Base-by-base conservation (phyloP, 768 basidiomycete species). In the Psilocybe azurescens region DNA sequence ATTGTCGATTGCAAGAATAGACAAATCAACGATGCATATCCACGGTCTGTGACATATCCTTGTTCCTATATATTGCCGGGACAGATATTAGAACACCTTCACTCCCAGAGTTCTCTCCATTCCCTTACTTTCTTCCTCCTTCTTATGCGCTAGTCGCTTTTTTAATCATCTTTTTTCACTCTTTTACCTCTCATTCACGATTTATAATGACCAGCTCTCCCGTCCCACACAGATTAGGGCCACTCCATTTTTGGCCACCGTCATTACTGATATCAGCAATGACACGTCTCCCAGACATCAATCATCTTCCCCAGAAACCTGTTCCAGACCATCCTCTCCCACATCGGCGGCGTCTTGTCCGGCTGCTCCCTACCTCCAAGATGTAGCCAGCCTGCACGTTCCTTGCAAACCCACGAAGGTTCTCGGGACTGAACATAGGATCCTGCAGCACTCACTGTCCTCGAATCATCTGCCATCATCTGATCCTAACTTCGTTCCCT, bases 241-340 rank as follows among this genome's bases (percentile, higher is more conserved):
- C 78, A 58, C 75, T 80, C 66, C 77, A 74, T 58, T 73, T 76
- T 72, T 80, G 48, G 77, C 77, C 68, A 70, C 70, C 46, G 72
- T 78, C 63, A 74, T 74, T 61, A 74, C 69, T 60, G 65, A 70
- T 61, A 69, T 67, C 44, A 55, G 59, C 54, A 62, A 57, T 66
- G 57, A 62, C 48, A 47, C 69, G 59, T 65, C 57, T 59, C 60
- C 61, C n/a, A 47, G 54, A 48, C 49, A 58, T 36, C 58, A 62
- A 55, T 61, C 58, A 53, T 60, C 65, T 57, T 60, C 67, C 55
- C 32, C 63, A 24, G 56, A 69, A 39, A 49, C 63, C 59, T 63
- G 62, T 18, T 65, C 67, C 39, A 58, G 61, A 53, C 61, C 65
- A 46, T 65, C 71, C 50, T 69, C 67, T 64, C 54, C 67, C 63